Evolutionary conservation across 495 filamentous ascomycete species (phyloP).

Genomic region (Xylaria longipes): DNA sequence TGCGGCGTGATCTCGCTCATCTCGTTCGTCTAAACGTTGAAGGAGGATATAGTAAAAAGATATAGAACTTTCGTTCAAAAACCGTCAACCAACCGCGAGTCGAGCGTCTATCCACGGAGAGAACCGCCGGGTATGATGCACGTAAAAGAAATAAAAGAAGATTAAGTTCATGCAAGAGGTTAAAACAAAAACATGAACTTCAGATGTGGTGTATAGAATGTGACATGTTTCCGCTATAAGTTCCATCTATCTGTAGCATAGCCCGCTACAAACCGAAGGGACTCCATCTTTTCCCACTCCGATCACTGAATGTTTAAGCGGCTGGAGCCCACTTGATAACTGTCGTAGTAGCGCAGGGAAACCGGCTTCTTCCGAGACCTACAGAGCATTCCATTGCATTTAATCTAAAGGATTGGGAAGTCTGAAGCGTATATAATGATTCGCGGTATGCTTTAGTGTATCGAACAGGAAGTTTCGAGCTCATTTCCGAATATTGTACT

Average conservation of each 20-base stretch:
- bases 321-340: not conserved
- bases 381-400: not conserved
- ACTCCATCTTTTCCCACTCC: not conserved
- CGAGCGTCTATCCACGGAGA: not conserved
- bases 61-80: not conserved
- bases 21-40: not conserved
- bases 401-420: not conserved
- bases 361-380: not conserved
- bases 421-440: not conserved
- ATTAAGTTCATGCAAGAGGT: not conserved
- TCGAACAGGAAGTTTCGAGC: not conserved
- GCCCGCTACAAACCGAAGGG: constrained; percentile 19
- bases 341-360: not conserved
- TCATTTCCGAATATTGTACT: not conserved
- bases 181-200: not conserved
- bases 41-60: not conserved
- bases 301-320: not conserved
- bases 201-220: not conserved
- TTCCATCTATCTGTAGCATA: not conserved
- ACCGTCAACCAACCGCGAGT: not conserved
- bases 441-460: not conserved
- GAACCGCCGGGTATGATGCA: not conserved
- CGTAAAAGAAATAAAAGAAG: not conserved
- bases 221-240: constrained; percentile 2
- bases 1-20: constrained; percentile 26